Evolutionary conservation across 495 filamentous ascomycete species (phyloP), one percentile per base, ranked within the genome.

Genomic region (Aspergillus steynii): DNA sequence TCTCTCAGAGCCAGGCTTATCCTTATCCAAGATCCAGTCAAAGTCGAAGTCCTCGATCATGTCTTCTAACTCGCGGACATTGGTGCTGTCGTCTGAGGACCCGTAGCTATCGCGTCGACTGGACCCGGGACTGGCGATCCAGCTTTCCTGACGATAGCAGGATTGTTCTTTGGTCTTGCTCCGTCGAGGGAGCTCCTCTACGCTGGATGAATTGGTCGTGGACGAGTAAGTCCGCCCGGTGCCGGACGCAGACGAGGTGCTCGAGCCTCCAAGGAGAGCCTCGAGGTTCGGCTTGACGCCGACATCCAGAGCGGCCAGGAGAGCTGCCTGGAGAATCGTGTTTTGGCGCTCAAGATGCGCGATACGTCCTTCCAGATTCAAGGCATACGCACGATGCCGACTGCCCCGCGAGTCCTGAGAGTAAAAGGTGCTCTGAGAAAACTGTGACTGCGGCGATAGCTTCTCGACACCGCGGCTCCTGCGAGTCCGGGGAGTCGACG

Each of bases 281-380:
- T 72, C 69, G 1, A 74, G 55, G 48, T 67, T 72, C 9, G 61
- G 60, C 54, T 73, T 73, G 4, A 61, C 69, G 12, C 71, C 69
- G 6, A 71, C 73, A 62, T 77, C 74, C 29, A 79, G 62, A 25
- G 77, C 75, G 1, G 77, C 75, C 31, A 79, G 56, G 14, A 80
- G 71, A 53, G 78, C 78, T 8, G 78, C 78, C 46, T 79, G 77
- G 9, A 80, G 74, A n/a, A 77, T 69, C 50, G 74, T 74, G 62
- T 80, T 80, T 29, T 80, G 78, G 25, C 73, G 76, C 47, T 79
- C 77, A 2, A 80, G 70, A 29, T 76, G 71, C 8, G 74, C 69
- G 20, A 80, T 68, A 5, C 78, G 75, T 27, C 71, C 69, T 59
- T 79, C 77, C 1, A 80, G 70, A 34, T 55, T 14, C n/a, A 61